Base-by-base conservation (phyloP, 768 basidiomycete species). In the Phanerochaete carnosa region DNA sequence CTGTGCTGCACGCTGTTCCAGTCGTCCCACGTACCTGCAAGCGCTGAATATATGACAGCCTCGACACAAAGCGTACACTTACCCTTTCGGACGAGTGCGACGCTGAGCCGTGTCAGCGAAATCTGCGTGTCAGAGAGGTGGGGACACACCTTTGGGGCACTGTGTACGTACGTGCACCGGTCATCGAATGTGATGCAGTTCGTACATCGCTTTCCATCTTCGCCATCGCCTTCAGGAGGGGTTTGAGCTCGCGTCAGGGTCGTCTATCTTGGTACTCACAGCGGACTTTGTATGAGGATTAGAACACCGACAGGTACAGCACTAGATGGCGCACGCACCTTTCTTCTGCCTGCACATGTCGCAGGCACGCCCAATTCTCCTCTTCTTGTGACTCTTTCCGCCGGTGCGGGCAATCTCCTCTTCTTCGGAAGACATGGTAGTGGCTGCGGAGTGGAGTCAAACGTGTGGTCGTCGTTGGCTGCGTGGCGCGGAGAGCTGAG, bases 281-380 rank as follows among this genome's bases (percentile, higher is more conserved):
- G 23, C 54, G 54, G 26, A 55, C 54, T 55, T 12, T 4, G 35
- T n/a, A n/a, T 16, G 35, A 29, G 43, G 19, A 37, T 55, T 35
- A 55, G 33, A 25, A 39, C 7, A 43, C 8, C n/a, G n/a, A n/a
- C 15, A 22, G 25, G 13, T 6, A 12, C 13, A 13, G 30, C 29
- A 11, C 39, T 22, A 23, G 22, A 25, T 15, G 23, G 35, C 37
- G 45, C 2, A 30, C 45, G 12, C 43, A 60, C 59, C 59, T 54
- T 60, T 60, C 59, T 60, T 60, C 51, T 55, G 50, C 29, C 59
- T 53, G 59, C 59, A 60, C 29, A 55, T 51, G 32, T 60, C 59
- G 39, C 59, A 60, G n/a, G 59, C 59, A 5, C 59, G 28, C 15
- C 54, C 54, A 19, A 58, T 37, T 30, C 49, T 58, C 23, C 57